Base-by-base conservation (phyloP, 2,329 filamentous ascomycete species). In the Alternaria gansuensis region DNA sequence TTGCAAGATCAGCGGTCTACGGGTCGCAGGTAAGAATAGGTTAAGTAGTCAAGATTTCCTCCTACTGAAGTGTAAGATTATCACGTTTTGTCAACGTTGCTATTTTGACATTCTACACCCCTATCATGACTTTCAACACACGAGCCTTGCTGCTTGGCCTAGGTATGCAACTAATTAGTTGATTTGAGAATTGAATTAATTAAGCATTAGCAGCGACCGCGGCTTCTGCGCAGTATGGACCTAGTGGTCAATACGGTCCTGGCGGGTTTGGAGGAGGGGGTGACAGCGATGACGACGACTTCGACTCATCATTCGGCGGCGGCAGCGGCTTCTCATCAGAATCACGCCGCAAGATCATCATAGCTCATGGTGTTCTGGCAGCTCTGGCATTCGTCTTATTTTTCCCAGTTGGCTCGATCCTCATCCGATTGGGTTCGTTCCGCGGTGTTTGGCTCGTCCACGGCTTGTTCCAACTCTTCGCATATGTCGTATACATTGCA, bases 381-480 rank as follows among this genome's bases (percentile, higher is more conserved):
- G 67, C 74, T 26, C 65, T 82, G 9, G 79, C 79, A 11, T 81
- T 81, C 63, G 78, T 80, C 24, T 61, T 79, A 46, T 68, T 82
- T 60, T 81, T 82, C 63, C 80, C 80, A 1, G 46, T 76, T 4
- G 80, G 80, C 33, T 77, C 75, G n/a, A 81, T 82, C 50, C 57
- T 79, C 4, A 75, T 82, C 55, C 74, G 80, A 5, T 53, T 81
- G 1, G 72, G 75, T 9, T 77, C 74, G 37, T 80, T 81, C 61
- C 74, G 68, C 14, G 78, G 79, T 13, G 62, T 79, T 23, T 69
- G 80, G 66, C 75, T 79, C 66, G 62, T 81, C 46, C 80, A 82
- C 60, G 79, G 76, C 33, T 60, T 73, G 1, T 69, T 84, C 24
- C 85, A 87, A 62, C 57, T 82, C 17, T 70, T 85, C 54, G 79